Evolutionary conservation across 2,329 filamentous ascomycete genomes (phyloP), one percentile per base, ranked within the genome.

Genomic region (Fusarium sp.): DNA sequence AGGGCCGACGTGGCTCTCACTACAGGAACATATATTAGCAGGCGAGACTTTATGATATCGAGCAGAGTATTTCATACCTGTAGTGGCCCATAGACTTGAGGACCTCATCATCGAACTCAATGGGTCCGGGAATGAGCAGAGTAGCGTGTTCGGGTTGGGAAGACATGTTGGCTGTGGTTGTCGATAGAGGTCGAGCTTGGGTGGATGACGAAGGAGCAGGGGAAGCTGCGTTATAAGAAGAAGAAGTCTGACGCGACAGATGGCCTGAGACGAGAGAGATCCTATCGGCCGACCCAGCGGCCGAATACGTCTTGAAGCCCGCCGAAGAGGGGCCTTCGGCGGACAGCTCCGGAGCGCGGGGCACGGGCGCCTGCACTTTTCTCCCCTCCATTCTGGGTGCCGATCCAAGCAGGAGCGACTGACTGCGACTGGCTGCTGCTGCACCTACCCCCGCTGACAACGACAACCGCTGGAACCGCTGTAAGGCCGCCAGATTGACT

Each of bases 101-200:
- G 66, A 98, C 95, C 50, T 91, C 94, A 95, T 98, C 95, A 81
- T 98, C 95, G 79, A 98, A 98, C 85, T 98, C 95, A 81, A 98
- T 97, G 78, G 96, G 96, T 71, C 96, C 96, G 52, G 96, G 96
- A 78, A 99, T 98, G 83, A 99, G 90, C 82, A 99, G 86, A 59
- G 95, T 91, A 45, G 89, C 82, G 78, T 91, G 89, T 53, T 84
- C 81, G 59, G 88, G 84, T 75, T 91, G 89, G 64, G 84, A 85
- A 73, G 88, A 90, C 89, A 91, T 91, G 57, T 78, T 84, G 78
- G 77, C 68, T 42, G 61, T 59, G 42, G 73, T 59, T 62, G 74
- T 72, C 44, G 73, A 75, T 61, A 67, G 73, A 58, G 64, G 76
- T 57, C 59, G 70, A 52, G 63, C 56, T 56, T 66, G 72, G 58